phyloP scores from a whole-genome alignment of 176 grass and related monocot genomes.

The Echinochloa phyllopogon region DNA sequence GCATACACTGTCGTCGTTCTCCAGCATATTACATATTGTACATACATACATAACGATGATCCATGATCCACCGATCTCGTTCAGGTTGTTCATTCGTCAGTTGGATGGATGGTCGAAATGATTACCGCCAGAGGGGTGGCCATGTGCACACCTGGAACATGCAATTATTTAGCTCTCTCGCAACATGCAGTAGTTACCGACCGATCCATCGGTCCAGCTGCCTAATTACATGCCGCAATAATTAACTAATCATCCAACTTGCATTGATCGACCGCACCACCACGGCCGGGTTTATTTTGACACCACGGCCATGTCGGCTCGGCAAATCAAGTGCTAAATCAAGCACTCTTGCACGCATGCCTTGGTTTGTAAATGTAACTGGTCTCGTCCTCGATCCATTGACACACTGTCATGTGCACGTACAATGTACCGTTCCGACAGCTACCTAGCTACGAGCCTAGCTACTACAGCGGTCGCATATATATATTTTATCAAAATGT shows the following conservation, averaged over 20 bases:
- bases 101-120: constrained; percentile 3
- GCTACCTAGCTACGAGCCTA: no score
- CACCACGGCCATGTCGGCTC: constrained; percentile 45
- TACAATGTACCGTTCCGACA: no score
- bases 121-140: constrained; percentile 30
- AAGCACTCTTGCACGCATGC: no score
- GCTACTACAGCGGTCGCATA: no score
- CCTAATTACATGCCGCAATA: neutral
- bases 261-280: neutral
- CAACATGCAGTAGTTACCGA: constrained; percentile 27
- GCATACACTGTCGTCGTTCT: neutral
- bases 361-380: neutral
- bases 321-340: neutral
- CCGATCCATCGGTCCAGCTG: constrained; percentile 41
- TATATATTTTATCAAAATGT: no score
- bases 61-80: neutral
- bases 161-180: constrained; percentile 39
- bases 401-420: neutral
- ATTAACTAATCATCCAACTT: neutral
- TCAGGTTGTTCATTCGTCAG: neutral
- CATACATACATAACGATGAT: neutral
- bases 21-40: neutral
- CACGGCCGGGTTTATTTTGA: constrained; percentile 23
- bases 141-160: constrained; percentile 39
- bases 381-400: neutral